Evolutionary conservation across 768 basidiomycete species (phyloP).

Genomic region (Hydnum rufescens): DNA sequence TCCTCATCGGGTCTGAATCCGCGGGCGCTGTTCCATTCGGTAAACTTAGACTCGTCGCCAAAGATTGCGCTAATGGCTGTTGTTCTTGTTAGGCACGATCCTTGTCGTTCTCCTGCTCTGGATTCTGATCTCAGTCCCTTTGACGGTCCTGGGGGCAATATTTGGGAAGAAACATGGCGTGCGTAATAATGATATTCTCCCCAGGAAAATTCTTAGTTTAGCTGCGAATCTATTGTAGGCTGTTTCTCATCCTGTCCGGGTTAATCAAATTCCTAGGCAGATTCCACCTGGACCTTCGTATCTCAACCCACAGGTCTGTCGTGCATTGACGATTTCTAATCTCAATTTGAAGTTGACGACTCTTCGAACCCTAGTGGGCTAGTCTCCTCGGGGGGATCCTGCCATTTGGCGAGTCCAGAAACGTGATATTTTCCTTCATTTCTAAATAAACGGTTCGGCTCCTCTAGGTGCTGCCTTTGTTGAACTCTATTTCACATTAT

Average conservation of each 20-base stretch:
- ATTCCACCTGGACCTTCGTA: constrained; percentile 80
- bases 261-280: constrained; percentile 89
- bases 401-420: constrained; percentile 47
- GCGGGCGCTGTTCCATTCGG: constrained; percentile 96
- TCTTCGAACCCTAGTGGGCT: constrained; percentile 25
- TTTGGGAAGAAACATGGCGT: constrained; percentile 78
- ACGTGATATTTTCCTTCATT: background rate
- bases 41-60: constrained; percentile 17
- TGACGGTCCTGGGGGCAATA: constrained; percentile 72
- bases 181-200: constrained; percentile 14
- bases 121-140: constrained; percentile 86
- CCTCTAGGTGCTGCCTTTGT: constrained; percentile 78
- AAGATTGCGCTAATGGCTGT: constrained; percentile 1
- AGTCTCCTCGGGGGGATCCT: constrained; percentile 75
- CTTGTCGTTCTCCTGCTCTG: constrained; percentile 65
- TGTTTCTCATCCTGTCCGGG: constrained; percentile 65
- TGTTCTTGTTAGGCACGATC: constrained; percentile 42
- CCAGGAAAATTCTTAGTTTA: background rate
- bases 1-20: constrained; percentile 65
- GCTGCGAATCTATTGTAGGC: constrained; percentile 25
- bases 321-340: constrained; percentile 4
- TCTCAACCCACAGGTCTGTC: constrained; percentile 50
- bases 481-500: constrained; percentile 82
- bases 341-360: background rate
- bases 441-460: constrained; percentile 3